phyloP scores from a whole-genome alignment of 345 rosid species.

The Populus euphratica region DNA sequence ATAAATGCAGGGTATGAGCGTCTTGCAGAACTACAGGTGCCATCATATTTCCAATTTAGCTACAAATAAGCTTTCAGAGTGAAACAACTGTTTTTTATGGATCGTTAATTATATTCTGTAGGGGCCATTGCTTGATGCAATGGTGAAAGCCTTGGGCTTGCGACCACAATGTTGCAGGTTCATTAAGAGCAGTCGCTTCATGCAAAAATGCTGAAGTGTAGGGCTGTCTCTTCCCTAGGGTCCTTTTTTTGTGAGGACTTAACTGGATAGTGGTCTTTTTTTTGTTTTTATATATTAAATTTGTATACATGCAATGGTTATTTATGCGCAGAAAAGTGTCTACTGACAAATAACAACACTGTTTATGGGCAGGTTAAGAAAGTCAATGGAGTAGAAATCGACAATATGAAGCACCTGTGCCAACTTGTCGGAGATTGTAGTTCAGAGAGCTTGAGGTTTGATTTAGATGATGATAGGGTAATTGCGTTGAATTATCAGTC shows the following conservation, averaged over 20 bases:
- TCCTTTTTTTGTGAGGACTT: not conserved
- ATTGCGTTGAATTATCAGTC: slow-evolving; percentile 49
- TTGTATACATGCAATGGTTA: not conserved
- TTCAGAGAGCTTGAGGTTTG: slow-evolving; percentile 55
- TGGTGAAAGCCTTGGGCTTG: not conserved
- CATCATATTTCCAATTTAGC: slow-evolving; percentile 9
- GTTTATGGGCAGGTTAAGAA: slow-evolving; percentile 67
- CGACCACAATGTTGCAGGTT: not conserved
- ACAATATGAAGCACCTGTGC: slow-evolving; percentile 71
- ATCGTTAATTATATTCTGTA: not conserved
- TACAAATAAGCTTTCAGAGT: not conserved
- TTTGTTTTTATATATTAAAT: not conserved
- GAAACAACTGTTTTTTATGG: not conserved
- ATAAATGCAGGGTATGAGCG: slow-evolving; percentile 87
- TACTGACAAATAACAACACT: slow-evolving; percentile 10
- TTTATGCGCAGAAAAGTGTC: not conserved
- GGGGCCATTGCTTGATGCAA: not conserved
- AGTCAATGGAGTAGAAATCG: slow-evolving; percentile 63
- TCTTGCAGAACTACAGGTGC: slow-evolving; percentile 81
- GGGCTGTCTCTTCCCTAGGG: not conserved
- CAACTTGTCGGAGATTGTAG: slow-evolving; percentile 57
- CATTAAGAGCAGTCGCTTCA: not conserved
- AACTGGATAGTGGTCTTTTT: not conserved
- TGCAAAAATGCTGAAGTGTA: not conserved
- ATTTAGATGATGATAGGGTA: slow-evolving; percentile 80